Base-by-base conservation (phyloP, 805 yeast genomes). In the Kuraishia capsulata region DNA sequence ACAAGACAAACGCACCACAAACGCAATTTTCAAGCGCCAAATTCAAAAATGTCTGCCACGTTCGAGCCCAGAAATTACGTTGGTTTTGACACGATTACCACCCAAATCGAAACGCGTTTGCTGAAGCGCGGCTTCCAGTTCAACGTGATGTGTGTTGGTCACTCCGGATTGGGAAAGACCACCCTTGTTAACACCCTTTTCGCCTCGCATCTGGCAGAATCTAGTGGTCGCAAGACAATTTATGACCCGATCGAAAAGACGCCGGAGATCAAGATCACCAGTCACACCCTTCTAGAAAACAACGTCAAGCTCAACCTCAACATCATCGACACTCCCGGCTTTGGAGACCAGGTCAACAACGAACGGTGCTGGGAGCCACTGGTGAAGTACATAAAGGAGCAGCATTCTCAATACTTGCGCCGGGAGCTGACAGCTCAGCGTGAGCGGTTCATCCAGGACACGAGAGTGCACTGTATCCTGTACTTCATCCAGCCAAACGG, bases 321-420 rank as follows among this genome's bases (percentile, higher is more conserved):
- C 51, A 78, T 92, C 40, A 85, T 92, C 55, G 98, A 92, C 58
- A 92, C 98, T 3, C 97, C 97, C 17, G 97, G 97, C 13, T 92
- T 87, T 67, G 97, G 96, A 30, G 98, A 92, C 68, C 96, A 85
- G 64, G 83, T 92, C 48, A 85, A 88, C 65, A 89, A 89, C 62
- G 94, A 85, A 52, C 84, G 82, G 62, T 88, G 95, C 62, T 90
- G 97, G 96, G 97, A 89, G 51, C 96, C 96, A 38, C 79, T 89
- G 45, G 81, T 89, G 47, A 87, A 86, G 62, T 89, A 88, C 64
- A 86, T 89, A 57, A 89, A 89, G 64, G 97, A 89, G 62, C 97
- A 89, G 64, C 95, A 89, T 60, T 82, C 94, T 32, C 80, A 80
- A 52, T 89, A 84, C 60, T 71, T 89, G 56, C 81, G 97, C 65